Evolutionary conservation across 345 rosid species (phyloP).

Genomic region (Microcos paniculata): DNA sequence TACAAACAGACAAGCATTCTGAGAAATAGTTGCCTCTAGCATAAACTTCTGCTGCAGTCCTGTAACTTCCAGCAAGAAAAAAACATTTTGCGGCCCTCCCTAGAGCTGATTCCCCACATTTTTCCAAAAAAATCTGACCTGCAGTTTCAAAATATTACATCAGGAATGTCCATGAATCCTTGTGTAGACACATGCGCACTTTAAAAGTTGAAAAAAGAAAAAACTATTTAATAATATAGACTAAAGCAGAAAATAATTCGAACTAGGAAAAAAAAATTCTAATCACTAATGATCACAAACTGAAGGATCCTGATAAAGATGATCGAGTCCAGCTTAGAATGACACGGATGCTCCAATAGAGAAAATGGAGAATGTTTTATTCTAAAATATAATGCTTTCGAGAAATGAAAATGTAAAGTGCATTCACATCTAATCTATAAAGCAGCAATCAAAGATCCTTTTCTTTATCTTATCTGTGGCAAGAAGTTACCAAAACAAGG

Average conservation of each 20-base stretch:
- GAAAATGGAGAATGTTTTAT: neutral
- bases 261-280: neutral
- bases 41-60: conserved; percentile 39
- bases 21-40: conserved; percentile 33
- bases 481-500: neutral
- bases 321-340: neutral
- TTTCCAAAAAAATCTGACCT: conserved; percentile 42
- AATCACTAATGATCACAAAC: neutral
- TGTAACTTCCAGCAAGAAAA: conserved; percentile 29
- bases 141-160: neutral
- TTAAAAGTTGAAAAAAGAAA: no score
- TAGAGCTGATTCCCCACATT: conserved; percentile 33
- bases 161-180: neutral
- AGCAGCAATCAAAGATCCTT: neutral
- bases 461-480: neutral
- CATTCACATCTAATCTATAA: neutral
- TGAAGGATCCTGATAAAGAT: neutral
- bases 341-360: neutral
- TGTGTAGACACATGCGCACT: neutral
- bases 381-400: neutral
- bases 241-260: neutral
- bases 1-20: conserved; percentile 36
- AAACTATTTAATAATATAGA: neutral
- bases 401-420: neutral
- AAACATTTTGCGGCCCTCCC: conserved; percentile 51